phyloP scores from a whole-genome alignment of 371 early-diverging fungal genomes.

The Coemansia sp. region DNA sequence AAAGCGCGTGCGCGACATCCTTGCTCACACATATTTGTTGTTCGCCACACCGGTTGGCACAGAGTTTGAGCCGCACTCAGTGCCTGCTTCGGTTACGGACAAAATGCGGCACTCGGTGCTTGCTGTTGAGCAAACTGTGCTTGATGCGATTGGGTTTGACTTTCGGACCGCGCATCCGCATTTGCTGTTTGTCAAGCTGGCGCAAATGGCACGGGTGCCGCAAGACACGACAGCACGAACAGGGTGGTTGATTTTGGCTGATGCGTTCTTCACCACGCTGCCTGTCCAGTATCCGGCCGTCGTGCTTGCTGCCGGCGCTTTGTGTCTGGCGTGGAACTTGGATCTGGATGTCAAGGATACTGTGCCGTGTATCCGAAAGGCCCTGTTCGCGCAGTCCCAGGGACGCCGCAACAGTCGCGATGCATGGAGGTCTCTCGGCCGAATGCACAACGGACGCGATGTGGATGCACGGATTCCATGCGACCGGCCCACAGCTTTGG shows the following conservation, averaged over 20 bases:
- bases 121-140: constrained; percentile 39
- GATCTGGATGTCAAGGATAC: constrained; percentile 19
- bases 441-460: background rate
- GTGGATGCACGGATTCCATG: background rate
- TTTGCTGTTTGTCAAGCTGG: constrained; percentile 36
- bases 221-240: constrained; percentile 11
- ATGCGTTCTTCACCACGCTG: constrained; percentile 40
- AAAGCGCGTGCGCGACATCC: constrained; percentile 72
- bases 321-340: constrained; percentile 44
- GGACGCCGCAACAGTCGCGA: background rate
- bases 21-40: constrained; percentile 59
- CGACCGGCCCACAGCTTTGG: background rate
- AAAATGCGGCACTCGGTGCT: constrained; percentile 41
- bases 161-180: constrained; percentile 47
- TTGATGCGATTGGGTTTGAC: constrained; percentile 46
- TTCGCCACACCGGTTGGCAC: constrained; percentile 5
- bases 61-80: constrained; percentile 26
- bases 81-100: constrained; percentile 26
- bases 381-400: constrained; percentile 5
- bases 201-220: constrained; percentile 20
- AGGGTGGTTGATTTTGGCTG: constrained; percentile 42
- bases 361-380: constrained; percentile 5
- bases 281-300: constrained; percentile 46
- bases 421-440: background rate
- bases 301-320: constrained; percentile 36